These are phyloP conservation scores for Talaromyces stipitatus DNA, from an alignment of 495 filamentous ascomycete species.

Conservation along the genomic window DNA sequence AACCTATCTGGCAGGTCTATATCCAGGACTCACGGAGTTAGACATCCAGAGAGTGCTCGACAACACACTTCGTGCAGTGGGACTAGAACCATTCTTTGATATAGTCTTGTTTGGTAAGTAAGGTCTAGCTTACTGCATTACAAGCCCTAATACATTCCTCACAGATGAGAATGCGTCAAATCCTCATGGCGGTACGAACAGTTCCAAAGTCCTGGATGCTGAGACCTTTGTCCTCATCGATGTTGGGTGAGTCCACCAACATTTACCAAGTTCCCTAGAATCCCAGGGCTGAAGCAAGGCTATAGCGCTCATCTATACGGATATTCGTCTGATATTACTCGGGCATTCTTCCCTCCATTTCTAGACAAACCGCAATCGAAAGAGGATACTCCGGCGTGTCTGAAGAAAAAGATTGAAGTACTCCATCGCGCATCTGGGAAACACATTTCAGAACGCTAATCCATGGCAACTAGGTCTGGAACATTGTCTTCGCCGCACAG, in stretches of 20 bases:
- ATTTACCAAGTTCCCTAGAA: neutral
- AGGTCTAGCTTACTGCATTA: neutral
- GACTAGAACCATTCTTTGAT: conserved; percentile 46
- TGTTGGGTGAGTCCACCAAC: conserved; percentile 33
- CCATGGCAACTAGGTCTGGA: conserved; percentile 31
- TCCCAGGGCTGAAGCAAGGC: conserved; percentile 9
- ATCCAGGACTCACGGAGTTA: conserved; percentile 41
- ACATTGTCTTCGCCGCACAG: conserved; percentile 44
- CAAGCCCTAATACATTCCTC: neutral
- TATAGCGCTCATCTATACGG: conserved; percentile 43
- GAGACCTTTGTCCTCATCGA: conserved; percentile 50
- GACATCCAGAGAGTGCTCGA: conserved; percentile 42
- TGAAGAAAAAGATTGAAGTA: conserved; percentile 33
- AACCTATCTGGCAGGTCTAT: conserved; percentile 21
- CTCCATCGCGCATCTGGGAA: neutral
- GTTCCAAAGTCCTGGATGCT: conserved; percentile 33
- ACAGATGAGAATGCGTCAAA: conserved; percentile 43
- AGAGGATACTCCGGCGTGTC: conserved; percentile 8
- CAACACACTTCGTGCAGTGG: conserved; percentile 35
- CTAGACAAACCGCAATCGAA: conserved; percentile 12
- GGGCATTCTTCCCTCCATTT: conserved; percentile 44
- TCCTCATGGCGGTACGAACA: conserved; percentile 46
- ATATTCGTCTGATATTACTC: conserved; percentile 51
- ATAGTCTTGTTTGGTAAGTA: conserved; percentile 43
- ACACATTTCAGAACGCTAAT: neutral